A percentile compares a stretch with the other conserved stretches of the same genome.
Conservation (phyloP, 1,284 basidiomycete species). For the Phenoliferia sp. region DNA sequence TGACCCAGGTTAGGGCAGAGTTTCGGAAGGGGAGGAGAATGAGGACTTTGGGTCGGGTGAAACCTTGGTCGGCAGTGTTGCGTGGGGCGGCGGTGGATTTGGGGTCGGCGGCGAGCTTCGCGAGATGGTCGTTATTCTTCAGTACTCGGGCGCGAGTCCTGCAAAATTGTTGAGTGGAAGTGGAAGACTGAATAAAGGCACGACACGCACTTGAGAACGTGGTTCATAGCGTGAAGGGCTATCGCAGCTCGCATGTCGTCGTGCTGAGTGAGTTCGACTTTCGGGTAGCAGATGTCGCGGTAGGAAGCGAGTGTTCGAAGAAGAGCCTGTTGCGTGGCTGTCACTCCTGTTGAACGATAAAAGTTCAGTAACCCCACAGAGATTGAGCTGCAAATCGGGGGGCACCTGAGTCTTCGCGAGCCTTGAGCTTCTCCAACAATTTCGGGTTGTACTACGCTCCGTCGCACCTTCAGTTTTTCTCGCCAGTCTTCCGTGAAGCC, state of each 20-base stretch:
- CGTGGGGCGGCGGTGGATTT: constrained; percentile 38
- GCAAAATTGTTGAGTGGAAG: constrained; percentile 6
- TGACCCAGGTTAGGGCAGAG: constrained; percentile 72
- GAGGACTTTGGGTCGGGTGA: constrained; percentile 91
- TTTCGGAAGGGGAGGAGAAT: constrained; percentile 89
- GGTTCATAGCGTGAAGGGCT: constrained; percentile 72
- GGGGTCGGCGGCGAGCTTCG: constrained; percentile 57
- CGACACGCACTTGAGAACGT: constrained; percentile 67
- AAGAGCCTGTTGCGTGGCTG: constrained; percentile 37
- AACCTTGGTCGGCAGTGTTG: constrained; percentile 91
- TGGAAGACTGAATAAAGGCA: too few relatives aligned
- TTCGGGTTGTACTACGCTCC: constrained; percentile 25
- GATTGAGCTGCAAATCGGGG: not conserved
- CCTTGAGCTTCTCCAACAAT: constrained; percentile 33
- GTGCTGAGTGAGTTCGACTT: constrained; percentile 49
- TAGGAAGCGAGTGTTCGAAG: constrained; percentile 52
- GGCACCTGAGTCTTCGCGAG: constrained; percentile 37
- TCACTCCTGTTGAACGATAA: not conserved
- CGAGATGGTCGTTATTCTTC: constrained; percentile 87
- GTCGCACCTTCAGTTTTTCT: not conserved
- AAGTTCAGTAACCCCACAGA: not conserved
- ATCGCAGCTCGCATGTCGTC: constrained; percentile 59
- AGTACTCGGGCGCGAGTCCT: constrained; percentile 90
- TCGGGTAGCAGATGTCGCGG: constrained; percentile 68
- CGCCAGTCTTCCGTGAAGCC: not conserved